Evolutionary conservation across 2,329 filamentous ascomycete species (phyloP).

Genomic region (Huntiella omanensis): DNA sequence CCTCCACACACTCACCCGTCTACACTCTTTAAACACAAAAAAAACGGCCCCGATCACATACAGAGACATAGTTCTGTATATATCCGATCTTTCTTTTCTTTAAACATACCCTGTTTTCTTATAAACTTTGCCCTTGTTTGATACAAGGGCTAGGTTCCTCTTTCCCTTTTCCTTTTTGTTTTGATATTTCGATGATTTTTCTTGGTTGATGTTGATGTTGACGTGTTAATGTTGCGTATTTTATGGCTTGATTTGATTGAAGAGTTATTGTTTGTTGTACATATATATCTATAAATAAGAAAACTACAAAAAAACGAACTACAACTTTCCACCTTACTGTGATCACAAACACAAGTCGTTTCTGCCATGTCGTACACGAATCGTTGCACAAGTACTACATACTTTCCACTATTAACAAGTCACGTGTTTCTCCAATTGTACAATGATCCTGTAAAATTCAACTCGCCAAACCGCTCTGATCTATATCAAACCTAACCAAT

Average conservation of each 20-base stretch:
- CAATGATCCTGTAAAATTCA: too few species aligned
- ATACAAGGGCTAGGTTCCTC: not conserved
- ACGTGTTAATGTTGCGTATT: not conserved
- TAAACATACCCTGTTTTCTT: not conserved
- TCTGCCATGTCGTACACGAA: not conserved
- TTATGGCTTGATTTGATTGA: not conserved
- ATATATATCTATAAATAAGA: not conserved
- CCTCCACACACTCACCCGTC: not conserved
- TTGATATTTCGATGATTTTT: not conserved
- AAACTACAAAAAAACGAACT: not conserved
- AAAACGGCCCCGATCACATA: too few species aligned
- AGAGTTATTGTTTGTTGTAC: not conserved
- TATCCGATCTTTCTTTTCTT: not conserved
- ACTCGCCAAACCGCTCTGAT: too few species aligned
- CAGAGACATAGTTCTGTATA: not conserved
- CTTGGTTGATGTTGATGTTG: not conserved
- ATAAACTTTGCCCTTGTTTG: not conserved
- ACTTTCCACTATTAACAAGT: not conserved
- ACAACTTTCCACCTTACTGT: not conserved
- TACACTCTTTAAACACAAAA: not conserved
- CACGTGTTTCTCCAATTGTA: not conserved
- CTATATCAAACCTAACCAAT: not conserved
- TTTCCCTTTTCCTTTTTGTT: constrained; percentile 1
- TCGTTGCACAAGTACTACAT: too few species aligned
- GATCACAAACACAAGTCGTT: not conserved